Evolutionary conservation across 163 green algal species (phyloP), one percentile per base, ranked within the genome.

Genomic region (Chloromonas sp.): DNA sequence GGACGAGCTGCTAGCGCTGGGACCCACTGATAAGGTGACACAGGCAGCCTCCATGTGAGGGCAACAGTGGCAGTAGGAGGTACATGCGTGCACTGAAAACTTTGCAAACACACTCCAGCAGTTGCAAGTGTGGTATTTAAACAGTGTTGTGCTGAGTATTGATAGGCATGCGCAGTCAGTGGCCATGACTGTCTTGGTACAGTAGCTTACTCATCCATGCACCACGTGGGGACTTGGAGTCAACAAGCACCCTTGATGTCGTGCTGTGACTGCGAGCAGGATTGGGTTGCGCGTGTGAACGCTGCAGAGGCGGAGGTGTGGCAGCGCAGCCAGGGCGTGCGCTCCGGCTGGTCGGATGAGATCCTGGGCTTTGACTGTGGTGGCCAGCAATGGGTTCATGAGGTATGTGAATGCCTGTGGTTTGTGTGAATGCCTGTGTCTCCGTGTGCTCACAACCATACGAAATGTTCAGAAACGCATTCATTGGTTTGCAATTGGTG

Each of bases 361-460:
- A 95, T 99, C 57, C 91, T 99, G 60, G 95, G 94, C 2, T 99
- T 99, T 91, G 97, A 99, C 90, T 99, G 97, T 88, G 97, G 97
- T 1, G 97, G 97, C 0, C 92, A 99, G 91, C 97, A 99, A 92
- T 99, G 96, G 96, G 97, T 99, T 84, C 89, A 96, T 76, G 97
- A 99, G 89, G 92, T 97, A 87, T 71, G 82, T 70, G 60, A 59
- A 36, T 36, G 36, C 36, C 36, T 36, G 36, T 36, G 36, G 36
- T 36, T 36, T 36, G 36, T 36, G 36, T 36, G 36, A 36, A 36
- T 36, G 36, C 36, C 36, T 36, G 36, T 36, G 36, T 36, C 36
- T 36, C 36, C 36, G 36, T 36, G 36, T 36, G 36, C 36, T 36
- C 36, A 36, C 36, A 36, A 36, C 36, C 36, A 36, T 36, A 36